Evolutionary conservation across 495 filamentous ascomycete species (phyloP).

Genomic region (Podospora tetraspora): DNA sequence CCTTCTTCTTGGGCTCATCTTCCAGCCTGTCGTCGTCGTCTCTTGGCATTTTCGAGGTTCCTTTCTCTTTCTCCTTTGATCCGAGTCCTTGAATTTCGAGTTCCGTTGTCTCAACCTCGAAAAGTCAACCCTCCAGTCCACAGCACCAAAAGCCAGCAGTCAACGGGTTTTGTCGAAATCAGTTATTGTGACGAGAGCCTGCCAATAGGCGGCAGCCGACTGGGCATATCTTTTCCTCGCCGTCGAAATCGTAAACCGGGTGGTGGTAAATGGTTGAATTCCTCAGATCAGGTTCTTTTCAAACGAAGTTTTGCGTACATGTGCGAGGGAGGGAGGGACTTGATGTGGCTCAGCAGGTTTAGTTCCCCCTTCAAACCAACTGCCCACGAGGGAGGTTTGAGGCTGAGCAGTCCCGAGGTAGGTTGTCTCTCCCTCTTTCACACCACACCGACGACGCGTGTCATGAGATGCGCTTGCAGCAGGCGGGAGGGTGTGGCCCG

Average conservation of each 20-base stretch:
- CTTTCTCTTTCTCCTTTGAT: background rate
- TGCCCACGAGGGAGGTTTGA: background rate
- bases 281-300: background rate
- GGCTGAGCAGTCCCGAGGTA: background rate
- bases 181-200: background rate
- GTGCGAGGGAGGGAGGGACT: background rate
- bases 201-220: slow-evolving; percentile 4
- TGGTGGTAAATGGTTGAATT: background rate
- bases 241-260: background rate
- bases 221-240: slow-evolving; percentile 1
- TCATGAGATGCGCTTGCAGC: slow-evolving; percentile 8
- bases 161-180: background rate
- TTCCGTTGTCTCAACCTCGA: background rate
- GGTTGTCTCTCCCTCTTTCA: background rate
- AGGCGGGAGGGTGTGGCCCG: background rate
- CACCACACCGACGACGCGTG: slow-evolving; percentile 8
- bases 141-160: background rate
- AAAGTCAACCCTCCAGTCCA: background rate
- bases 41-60: background rate
- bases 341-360: background rate
- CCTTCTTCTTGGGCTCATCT: slow-evolving; percentile 28
- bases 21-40: background rate
- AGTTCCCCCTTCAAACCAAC: background rate
- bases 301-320: background rate
- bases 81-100: background rate